Evolutionary conservation across 805 yeast genomes (phyloP), one percentile per base, ranked within the genome.

Genomic region (Ogataea minuta): DNA sequence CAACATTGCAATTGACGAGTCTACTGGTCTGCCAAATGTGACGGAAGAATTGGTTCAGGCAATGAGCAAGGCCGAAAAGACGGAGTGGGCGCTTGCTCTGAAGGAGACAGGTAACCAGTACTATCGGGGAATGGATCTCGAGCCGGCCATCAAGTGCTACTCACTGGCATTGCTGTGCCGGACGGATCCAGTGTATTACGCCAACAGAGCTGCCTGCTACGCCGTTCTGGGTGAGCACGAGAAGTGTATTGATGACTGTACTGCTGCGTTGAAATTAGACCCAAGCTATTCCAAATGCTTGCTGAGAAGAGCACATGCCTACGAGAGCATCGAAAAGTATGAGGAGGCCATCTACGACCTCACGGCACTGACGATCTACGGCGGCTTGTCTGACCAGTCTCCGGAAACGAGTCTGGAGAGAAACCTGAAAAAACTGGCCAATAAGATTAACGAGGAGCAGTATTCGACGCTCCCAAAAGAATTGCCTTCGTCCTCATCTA

Each of bases 181-280:
- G 59, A 65, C 72, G 51, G 97, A 93, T 64, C 89, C 97, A 4
- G 84, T 90, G 24, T 93, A 76, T 68, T 91, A 82, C 68, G 88
- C 97, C 46, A 93, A 93, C 72, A 81, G 97, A 66, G 89, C 98
- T 20, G 99, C 99, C 12, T 91, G 96, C 66, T 85, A 85, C 67
- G 84, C 90, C 36, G 87, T 95, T 7, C 70, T 86, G 50, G 77
- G 80, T 48, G 77, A 89, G 46, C 80, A 78, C 60, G 88, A 86
- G 53, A 82, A 88, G 60, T 96, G 90, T 32, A 74, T 93, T 48
- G 85, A 79, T 52, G 96, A 89, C 62, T 84, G 96, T 41, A 78
- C 95, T 14, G 76, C 74, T 45, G 99, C 98, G 20, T 74, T 93
- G 55, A 74, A 79, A 54, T 68, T 91, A 55, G 84, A 88, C 62